Base-by-base conservation (phyloP, 495 filamentous ascomycete genomes). In the Delitschia confertaspora region DNA sequence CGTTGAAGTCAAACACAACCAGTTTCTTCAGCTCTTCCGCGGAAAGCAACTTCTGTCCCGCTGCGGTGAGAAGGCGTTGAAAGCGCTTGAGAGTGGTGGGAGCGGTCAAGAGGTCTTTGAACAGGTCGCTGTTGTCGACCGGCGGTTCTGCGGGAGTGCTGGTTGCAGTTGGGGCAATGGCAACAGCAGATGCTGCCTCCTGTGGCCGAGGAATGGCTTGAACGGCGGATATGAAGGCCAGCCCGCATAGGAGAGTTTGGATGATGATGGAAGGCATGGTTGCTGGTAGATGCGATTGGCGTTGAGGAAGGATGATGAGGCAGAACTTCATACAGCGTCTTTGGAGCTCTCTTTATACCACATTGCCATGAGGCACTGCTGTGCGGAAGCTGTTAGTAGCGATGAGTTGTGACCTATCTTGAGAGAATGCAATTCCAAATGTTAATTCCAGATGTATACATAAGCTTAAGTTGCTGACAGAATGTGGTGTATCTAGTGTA, bases 1-100 rank as follows among this genome's bases (percentile, higher is more conserved):
- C 22, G 30, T 62, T 62, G 54, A 60, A 62, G 45, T 58, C 51
- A 35, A 57, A 61, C 34, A 55, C 45, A 4, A 42, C 36, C 9
- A 42, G 11, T 1, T 23, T 22, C 19, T 41, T 33, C n/a, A 61
- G 35, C 2, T 37, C 40, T 0, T 54, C 51, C n/a, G 1, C 42
- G 3, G 43, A 24, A 18, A 49, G 36, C 6, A 58, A 45, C 6
- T 31, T 31, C 37, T 47, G 30, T 8, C 50, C 53, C 5, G 27
- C 40, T 4, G 29, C 27, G 22, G 52, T 48, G 26, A 56, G 27
- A 26, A 59, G 43, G 18, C 25, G 30, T 26, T 58, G 45, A 46
- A 51, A 54, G 26, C 46, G 45, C 18, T 61, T 55, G 33, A 58
- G 34, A 18, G 56, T 35, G 7, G 52, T 43, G 19, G 40, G 29